Base-by-base conservation (phyloP, 2,329 filamentous ascomycete genomes). In the Xylariaceae sp. region DNA sequence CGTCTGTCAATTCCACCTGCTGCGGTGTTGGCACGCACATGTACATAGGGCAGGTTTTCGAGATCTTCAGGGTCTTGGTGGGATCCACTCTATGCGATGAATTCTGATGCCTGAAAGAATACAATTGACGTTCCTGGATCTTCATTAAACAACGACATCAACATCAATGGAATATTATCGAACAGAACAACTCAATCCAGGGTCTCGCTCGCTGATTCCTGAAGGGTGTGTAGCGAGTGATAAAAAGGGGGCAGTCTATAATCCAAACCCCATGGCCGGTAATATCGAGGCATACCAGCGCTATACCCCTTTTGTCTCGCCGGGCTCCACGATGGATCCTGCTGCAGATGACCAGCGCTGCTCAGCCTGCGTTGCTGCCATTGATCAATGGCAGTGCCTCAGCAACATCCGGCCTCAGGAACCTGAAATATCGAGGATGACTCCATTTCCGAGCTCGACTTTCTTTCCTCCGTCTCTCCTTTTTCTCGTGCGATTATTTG, bases 381-480 rank as follows among this genome's bases (percentile, higher is more conserved):
- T 61, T 63, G 63, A 67, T 66, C 62, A 66, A 68, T 69, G 67
- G 68, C 69, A 63, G 56, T 57, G 59, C 64, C 58, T 62, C 35
- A 56, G 52, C 58, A 63, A 34, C 61, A 64, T 67, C 49, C 57
- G 57, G 56, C 64, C 61, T 62, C 54, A 67, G 58, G 53, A 58
- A 63, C 63, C 61, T 72, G 69, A 73, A 71, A 73, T 72, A 73
- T 69, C 69, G 63, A 57, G 63, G 48, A 59, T 72, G 69, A 71
- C 71, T 72, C 70, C 69, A 69, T 69, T 68, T 67, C 70, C 64
- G 59, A 39, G 58, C 58, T 49, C 49, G 62, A 55, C 15, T 47
- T n/a, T 60, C 62, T 64, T 67, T 58, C 62, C 66, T 62, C 59
- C 56, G 39, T 65, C 62, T 65, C 59, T 57, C 59, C 59, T 51